Conservation (phyloP, 345 rosid genomes). For the Geranium brycei region DNA sequence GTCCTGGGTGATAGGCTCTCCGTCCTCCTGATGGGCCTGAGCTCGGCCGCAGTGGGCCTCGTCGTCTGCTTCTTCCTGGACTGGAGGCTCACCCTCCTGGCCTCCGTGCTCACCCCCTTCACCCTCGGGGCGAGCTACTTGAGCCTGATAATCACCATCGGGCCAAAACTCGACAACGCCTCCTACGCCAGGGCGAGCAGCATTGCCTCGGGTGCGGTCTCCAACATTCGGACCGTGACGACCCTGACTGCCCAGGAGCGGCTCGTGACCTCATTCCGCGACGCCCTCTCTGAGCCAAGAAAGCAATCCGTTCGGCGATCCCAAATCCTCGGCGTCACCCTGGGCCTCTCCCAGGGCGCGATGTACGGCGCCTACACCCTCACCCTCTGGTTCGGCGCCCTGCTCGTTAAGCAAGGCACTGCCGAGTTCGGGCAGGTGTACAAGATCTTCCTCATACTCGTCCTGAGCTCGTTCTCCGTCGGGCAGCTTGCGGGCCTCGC, state of each 20-base stretch:
- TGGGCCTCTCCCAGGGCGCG: conserved; percentile 51
- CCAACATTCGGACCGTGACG: conserved; percentile 47
- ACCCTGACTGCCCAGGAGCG: conserved; percentile 57
- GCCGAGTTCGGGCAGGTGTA: conserved; percentile 28
- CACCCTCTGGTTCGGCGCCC: conserved; percentile 41
- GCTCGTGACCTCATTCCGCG: conserved; percentile 35
- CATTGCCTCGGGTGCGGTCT: conserved; percentile 53
- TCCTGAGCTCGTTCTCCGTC: conserved; percentile 58
- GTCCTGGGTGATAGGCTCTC: conserved; percentile 54
- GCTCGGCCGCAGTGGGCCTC: conserved; percentile 56
- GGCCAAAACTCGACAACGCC: conserved; percentile 40
- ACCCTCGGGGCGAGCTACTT: conserved; percentile 63
- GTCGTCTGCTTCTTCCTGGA: conserved; percentile 30
- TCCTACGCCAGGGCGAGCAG: conserved; percentile 49
- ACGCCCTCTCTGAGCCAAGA: conserved; percentile 42
- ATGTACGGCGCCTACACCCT: conserved; percentile 57
- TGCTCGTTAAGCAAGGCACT: conserved; percentile 25
- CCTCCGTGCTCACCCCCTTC: conserved; percentile 42
- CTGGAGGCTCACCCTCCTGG: conserved; percentile 41
- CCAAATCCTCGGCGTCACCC: conserved; percentile 35
- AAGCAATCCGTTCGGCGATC: conserved; percentile 34
- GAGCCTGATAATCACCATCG: conserved; percentile 48
- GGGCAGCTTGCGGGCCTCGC: conserved; percentile 66
- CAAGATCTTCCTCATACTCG: conserved; percentile 56
- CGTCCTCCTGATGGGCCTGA: conserved; percentile 51